phyloP scores from a whole-genome alignment of 345 rosid species.

The Acer negundo region DNA sequence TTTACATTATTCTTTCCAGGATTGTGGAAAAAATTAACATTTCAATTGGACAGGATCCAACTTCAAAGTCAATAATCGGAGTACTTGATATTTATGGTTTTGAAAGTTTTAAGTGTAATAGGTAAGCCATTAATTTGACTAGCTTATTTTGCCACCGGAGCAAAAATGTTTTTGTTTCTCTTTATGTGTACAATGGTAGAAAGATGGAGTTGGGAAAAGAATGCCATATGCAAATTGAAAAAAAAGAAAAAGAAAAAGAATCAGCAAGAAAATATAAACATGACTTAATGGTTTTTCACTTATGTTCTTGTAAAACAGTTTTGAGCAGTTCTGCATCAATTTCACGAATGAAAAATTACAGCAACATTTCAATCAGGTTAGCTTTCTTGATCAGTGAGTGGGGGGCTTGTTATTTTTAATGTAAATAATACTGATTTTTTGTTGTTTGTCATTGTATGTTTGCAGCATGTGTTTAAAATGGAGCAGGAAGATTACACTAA shows the following conservation, averaged over 20 bases:
- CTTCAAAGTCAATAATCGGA: constrained; percentile 74
- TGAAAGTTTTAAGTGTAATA: constrained; percentile 88
- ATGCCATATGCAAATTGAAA: neutral
- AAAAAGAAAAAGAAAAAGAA: neutral
- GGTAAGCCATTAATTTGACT: constrained; percentile 39
- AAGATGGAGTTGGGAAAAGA: neutral
- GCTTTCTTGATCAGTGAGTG: constrained; percentile 9
- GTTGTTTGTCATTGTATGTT: constrained; percentile 12
- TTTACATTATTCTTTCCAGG: constrained; percentile 48
- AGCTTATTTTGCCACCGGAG: neutral
- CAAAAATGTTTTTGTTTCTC: neutral
- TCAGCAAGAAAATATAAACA: neutral
- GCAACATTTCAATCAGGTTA: constrained; percentile 93
- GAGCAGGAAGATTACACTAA: constrained; percentile 90
- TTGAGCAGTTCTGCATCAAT: constrained; percentile 95
- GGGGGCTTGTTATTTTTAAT: constrained; percentile 6
- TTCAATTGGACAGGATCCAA: constrained; percentile 94
- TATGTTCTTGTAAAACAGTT: constrained; percentile 47
- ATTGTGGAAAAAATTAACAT: constrained; percentile 82
- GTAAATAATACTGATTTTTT: constrained; percentile 3
- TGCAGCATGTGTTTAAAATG: constrained; percentile 95
- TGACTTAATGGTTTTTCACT: constrained; percentile 4
- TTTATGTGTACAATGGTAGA: neutral
- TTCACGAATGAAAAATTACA: constrained; percentile 92
- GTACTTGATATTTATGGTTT: constrained; percentile 96